These are phyloP conservation scores for Leishmania lainsoni DNA, from an alignment of 208 protist species.

Conservation along the genomic window DNA sequence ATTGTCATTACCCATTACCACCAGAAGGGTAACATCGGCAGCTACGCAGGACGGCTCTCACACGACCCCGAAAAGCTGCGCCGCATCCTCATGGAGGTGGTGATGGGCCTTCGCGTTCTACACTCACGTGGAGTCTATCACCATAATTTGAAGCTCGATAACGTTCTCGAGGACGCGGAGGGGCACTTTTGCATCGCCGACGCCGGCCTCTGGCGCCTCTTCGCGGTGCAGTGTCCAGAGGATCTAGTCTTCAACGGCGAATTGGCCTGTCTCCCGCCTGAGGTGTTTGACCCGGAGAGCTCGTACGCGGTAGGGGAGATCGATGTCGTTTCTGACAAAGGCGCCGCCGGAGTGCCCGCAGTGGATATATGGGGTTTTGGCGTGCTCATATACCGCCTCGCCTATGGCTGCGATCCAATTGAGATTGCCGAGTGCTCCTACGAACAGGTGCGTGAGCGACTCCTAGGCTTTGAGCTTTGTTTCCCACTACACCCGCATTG, in stretches of 20 bases:
- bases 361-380: slow-evolving; percentile 87
- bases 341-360: slow-evolving; percentile 30
- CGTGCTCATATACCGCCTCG: slow-evolving; percentile 82
- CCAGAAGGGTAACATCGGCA: slow-evolving; percentile 40
- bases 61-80: slow-evolving; percentile 54
- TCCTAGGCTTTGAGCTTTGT: slow-evolving; percentile 38
- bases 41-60: slow-evolving; percentile 52
- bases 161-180: slow-evolving; percentile 63
- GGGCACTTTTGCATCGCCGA: slow-evolving; percentile 70
- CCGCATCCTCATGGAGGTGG: slow-evolving; percentile 61
- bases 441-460: slow-evolving; percentile 43
- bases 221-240: slow-evolving; percentile 76
- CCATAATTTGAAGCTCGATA: slow-evolving; percentile 84
- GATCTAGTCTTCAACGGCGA: slow-evolving; percentile 84
- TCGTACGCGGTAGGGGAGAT: slow-evolving; percentile 38
- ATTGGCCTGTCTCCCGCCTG: slow-evolving; percentile 75
- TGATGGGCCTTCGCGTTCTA: slow-evolving; percentile 61
- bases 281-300: slow-evolving; percentile 60
- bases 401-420: slow-evolving; percentile 64
- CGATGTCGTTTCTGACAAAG: slow-evolving; percentile 17
- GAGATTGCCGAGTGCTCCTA: slow-evolving; percentile 64
- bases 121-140: slow-evolving; percentile 82
- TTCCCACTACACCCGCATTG: slow-evolving; percentile 52
- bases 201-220: slow-evolving; percentile 72
- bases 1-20: slow-evolving; percentile 69